phyloP scores from a whole-genome alignment of 805 yeast genomes.

The Wickerhamomyces bovis region DNA sequence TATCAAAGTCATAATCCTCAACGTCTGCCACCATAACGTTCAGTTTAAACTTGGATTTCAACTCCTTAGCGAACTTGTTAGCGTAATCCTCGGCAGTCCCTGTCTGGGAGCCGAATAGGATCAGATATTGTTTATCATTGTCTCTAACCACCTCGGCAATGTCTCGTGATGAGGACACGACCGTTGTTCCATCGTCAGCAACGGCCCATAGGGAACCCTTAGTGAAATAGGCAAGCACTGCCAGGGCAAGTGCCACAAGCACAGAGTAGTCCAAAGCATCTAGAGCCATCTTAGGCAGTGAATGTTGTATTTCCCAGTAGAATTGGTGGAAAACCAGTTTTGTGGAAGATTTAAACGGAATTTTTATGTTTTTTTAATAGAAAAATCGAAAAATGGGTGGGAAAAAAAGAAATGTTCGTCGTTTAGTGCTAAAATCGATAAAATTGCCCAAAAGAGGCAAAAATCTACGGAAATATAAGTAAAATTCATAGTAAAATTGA shows the following conservation, averaged over 20 bases:
- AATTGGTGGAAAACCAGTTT: neutral
- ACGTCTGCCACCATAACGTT: conserved; percentile 82
- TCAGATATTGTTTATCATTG: conserved; percentile 68
- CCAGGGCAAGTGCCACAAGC: conserved; percentile 58
- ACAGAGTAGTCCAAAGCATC: conserved; percentile 71
- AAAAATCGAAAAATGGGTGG: no score
- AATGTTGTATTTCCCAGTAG: neutral
- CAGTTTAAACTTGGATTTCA: conserved; percentile 73
- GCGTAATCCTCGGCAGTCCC: conserved; percentile 99
- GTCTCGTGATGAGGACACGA: conserved; percentile 44
- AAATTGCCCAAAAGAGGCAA: no score
- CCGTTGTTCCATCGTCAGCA: conserved; percentile 29
- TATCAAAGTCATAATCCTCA: conserved; percentile 82
- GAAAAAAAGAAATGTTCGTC: neutral
- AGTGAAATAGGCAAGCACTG: conserved; percentile 58
- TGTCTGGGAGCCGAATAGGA: conserved; percentile 92
- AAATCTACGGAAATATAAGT: no score
- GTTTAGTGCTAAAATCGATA: neutral
- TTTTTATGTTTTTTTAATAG: neutral
- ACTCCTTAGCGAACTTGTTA: conserved; percentile 81
- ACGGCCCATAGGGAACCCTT: conserved; percentile 50
- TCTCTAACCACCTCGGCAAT: conserved; percentile 49
- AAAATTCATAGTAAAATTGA: no score
- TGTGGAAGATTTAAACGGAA: neutral
- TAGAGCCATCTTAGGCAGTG: conserved; percentile 42